Conservation (phyloP, 257 asterid genomes). For the Solanum bulbocastanum region DNA sequence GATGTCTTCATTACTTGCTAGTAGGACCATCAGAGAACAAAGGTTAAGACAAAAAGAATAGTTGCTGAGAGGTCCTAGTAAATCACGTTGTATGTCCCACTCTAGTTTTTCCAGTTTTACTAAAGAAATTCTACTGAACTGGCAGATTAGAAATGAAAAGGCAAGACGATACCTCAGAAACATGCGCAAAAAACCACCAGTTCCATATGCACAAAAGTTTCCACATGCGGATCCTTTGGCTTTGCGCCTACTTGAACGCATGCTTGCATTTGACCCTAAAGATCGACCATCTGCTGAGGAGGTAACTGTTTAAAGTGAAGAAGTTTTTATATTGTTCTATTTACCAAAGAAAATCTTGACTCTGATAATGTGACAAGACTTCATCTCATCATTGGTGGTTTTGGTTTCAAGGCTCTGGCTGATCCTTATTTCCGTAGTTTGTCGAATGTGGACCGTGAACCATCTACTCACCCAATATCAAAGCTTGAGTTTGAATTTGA, state of each 20-base stretch:
- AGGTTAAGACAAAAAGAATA: background rate
- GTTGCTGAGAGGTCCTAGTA: background rate
- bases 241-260: constrained; percentile 57
- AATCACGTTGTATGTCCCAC: background rate
- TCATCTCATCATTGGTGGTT: background rate
- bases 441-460: constrained; percentile 83
- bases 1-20: background rate
- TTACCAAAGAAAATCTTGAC: background rate
- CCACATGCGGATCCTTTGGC: constrained; percentile 77
- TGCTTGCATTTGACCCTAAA: constrained; percentile 91
- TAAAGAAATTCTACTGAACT: constrained; percentile 18
- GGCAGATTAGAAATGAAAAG: constrained; percentile 97
- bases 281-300: constrained; percentile 92
- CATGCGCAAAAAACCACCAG: constrained; percentile 74
- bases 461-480: constrained; percentile 72
- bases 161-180: constrained; percentile 87
- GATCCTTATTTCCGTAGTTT: constrained; percentile 76
- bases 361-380: background rate
- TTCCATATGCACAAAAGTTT: constrained; percentile 69
- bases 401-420: constrained; percentile 50
- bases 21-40: background rate
- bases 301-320: constrained; percentile 22
- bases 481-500: constrained; percentile 95
- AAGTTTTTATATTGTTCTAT: background rate
- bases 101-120: background rate